Conservation (phyloP, 768 basidiomycete species). For the Rickenella mellea region DNA sequence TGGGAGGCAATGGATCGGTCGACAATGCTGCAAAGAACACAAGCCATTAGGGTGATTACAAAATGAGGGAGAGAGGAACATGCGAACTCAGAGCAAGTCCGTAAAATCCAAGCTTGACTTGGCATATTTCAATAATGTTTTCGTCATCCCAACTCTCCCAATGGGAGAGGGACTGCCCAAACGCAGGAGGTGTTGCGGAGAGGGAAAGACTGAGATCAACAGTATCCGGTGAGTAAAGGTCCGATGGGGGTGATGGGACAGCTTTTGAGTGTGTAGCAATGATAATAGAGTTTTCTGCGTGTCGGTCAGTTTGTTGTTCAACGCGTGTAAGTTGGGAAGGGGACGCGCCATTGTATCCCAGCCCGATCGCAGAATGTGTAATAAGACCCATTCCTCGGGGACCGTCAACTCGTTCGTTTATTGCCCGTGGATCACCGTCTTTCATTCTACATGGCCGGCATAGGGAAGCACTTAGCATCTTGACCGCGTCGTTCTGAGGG, state of each 20-base stretch:
- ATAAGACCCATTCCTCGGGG: not conserved
- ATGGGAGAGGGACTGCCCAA: slow-evolving; percentile 24
- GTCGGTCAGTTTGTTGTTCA: slow-evolving; percentile 1
- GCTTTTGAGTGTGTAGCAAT: slow-evolving; percentile 52
- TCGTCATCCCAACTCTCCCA: slow-evolving; percentile 58
- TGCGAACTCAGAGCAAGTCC: slow-evolving; percentile 33
- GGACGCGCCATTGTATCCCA: slow-evolving; percentile 46
- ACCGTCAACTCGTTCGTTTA: not conserved
- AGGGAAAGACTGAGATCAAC: slow-evolving; percentile 35
- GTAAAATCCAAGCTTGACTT: slow-evolving; percentile 45
- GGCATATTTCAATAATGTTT: slow-evolving; percentile 46
- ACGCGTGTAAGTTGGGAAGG: slow-evolving; percentile 2
- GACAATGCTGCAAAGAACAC: slow-evolving; percentile 24
- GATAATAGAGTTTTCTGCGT: slow-evolving; percentile 43
- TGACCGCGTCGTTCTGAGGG: slow-evolving; percentile 31
- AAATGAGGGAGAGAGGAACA: slow-evolving; percentile 1
- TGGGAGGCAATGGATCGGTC: slow-evolving; percentile 34
- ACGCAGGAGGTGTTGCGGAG: slow-evolving; percentile 21
- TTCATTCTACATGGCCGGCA: slow-evolving; percentile 25
- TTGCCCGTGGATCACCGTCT: slow-evolving; percentile 13
- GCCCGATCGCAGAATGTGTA: slow-evolving; percentile 42
- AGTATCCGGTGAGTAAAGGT: slow-evolving; percentile 21
- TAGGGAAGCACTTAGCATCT: slow-evolving; percentile 41
- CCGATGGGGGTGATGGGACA: slow-evolving; percentile 28
- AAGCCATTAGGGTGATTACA: not conserved